These are phyloP conservation scores for Schwanniomyces yamadae DNA, from an alignment of 805 yeast species.

Conservation along the genomic window DNA sequence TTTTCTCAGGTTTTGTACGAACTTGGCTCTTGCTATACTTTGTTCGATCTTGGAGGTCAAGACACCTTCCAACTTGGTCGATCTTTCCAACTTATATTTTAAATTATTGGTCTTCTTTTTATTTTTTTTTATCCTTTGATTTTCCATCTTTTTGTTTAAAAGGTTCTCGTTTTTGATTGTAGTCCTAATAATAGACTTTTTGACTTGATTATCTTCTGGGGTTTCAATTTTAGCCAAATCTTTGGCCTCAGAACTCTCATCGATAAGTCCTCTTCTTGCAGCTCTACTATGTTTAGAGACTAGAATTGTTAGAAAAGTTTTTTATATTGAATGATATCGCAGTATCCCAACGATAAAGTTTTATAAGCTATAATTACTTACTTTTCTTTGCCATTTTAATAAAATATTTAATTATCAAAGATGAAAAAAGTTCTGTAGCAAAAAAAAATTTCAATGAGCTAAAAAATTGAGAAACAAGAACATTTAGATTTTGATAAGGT, in stretches of 20 bases:
- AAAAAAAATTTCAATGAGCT: neutral
- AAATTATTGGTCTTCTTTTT: conserved; percentile 32
- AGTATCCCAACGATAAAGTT: too few species aligned
- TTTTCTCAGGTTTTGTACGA: conserved; percentile 61
- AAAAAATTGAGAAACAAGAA: too few species aligned
- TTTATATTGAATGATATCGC: too few species aligned
- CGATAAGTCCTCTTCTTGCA: conserved; percentile 64
- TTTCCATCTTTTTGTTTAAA: conserved; percentile 54
- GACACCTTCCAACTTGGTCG: conserved; percentile 52
- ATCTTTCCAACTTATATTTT: conserved; percentile 45
- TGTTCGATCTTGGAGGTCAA: conserved; percentile 62
- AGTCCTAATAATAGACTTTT: conserved; percentile 65
- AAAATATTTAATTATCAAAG: neutral
- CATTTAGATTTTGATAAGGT: too few species aligned
- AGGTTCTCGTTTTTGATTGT: conserved; percentile 65
- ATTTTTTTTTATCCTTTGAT: conserved; percentile 29
- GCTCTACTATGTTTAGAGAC: conserved; percentile 74
- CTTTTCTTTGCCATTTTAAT: conserved; percentile 39
- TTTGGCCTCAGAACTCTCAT: conserved; percentile 45
- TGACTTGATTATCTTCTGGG: conserved; percentile 56
- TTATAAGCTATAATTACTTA: too few species aligned
- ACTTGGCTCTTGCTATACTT: conserved; percentile 62
- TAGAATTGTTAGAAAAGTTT: conserved; percentile 16
- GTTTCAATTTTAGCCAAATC: conserved; percentile 55
- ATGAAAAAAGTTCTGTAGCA: neutral